Percentiles rank a stretch among this genome's conserved stretches.
Evolutionary conservation across 495 filamentous ascomycete genomes (phyloP).

Genomic region (Penicillium herquei): DNA sequence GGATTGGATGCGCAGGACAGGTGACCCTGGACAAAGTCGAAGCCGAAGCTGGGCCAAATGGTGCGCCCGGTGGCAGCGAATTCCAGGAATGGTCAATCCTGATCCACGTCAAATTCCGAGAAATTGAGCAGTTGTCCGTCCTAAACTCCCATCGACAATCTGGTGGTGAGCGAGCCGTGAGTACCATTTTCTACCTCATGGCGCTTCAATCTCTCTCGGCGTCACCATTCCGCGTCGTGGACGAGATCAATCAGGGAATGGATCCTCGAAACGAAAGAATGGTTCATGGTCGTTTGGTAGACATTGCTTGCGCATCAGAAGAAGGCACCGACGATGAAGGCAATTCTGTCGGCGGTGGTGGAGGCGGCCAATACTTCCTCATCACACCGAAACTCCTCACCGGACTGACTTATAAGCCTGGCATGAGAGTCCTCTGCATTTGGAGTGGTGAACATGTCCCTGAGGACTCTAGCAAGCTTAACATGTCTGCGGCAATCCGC

Average conservation of each 20-base stretch:
- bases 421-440: constrained; percentile 93
- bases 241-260: constrained; percentile 99
- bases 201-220: constrained; percentile 90
- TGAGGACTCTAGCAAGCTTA: constrained; percentile 34
- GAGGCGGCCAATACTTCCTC: constrained; percentile 75
- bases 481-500: constrained; percentile 33
- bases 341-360: constrained; percentile 26
- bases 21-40: constrained; percentile 61
- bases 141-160: constrained; percentile 92
- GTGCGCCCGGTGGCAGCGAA: constrained; percentile 61
- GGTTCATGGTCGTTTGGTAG: constrained; percentile 95
- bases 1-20: constrained; percentile 94
- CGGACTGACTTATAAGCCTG: constrained; percentile 77
- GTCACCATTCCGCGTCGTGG: constrained; percentile 97
- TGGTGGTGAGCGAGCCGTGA: constrained; percentile 92
- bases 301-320: constrained; percentile 69
- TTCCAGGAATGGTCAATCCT: constrained; percentile 94
- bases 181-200: constrained; percentile 99
- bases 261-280: constrained; percentile 97
- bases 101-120: constrained; percentile 91
- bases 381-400: constrained; percentile 97
- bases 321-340: constrained; percentile 19
- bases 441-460: constrained; percentile 91
- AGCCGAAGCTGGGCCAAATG: constrained; percentile 35
- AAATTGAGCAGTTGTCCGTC: constrained; percentile 77